phyloP scores from a whole-genome alignment of 371 early-diverging fungal species.

The Mucor indicus region DNA sequence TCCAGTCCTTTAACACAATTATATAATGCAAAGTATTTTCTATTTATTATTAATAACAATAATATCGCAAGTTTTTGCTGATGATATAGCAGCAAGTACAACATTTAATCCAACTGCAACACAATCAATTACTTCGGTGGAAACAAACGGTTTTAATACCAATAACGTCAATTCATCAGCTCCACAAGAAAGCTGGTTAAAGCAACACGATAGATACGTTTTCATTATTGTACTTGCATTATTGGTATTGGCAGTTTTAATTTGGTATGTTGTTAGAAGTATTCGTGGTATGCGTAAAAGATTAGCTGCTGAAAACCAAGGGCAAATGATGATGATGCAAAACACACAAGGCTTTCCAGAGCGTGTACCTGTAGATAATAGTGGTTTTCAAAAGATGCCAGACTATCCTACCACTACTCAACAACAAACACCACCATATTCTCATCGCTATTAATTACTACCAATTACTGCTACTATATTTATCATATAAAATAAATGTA shows the following conservation, averaged over 20 bases:
- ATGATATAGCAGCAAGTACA: neutral
- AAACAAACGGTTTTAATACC: constrained; percentile 10
- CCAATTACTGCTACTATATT: too few species aligned
- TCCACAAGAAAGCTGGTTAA: constrained; percentile 19
- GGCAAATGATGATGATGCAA: constrained; percentile 23
- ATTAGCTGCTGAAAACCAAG: constrained; percentile 20
- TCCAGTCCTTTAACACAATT: constrained; percentile 14
- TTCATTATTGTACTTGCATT: constrained; percentile 20
- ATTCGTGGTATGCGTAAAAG: constrained; percentile 22
- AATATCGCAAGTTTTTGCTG: neutral
- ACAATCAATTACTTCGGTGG: neutral
- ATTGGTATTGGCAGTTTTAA: constrained; percentile 13
- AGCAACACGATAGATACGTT: constrained; percentile 15
- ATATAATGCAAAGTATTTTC: too few species aligned
- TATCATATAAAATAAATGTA: too few species aligned
- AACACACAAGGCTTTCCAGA: too few species aligned
- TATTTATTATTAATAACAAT: too few species aligned
- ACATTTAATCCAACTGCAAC: neutral
- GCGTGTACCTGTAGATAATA: too few species aligned
- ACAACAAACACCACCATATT: neutral
- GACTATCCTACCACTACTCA: too few species aligned
- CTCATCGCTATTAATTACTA: neutral
- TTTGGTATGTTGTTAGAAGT: constrained; percentile 25
- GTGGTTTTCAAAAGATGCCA: too few species aligned
- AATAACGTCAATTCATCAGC: neutral